Evolutionary conservation across 2,329 filamentous ascomycete genomes (phyloP).

Genomic region (Allantophomopsis lycopodina): DNA sequence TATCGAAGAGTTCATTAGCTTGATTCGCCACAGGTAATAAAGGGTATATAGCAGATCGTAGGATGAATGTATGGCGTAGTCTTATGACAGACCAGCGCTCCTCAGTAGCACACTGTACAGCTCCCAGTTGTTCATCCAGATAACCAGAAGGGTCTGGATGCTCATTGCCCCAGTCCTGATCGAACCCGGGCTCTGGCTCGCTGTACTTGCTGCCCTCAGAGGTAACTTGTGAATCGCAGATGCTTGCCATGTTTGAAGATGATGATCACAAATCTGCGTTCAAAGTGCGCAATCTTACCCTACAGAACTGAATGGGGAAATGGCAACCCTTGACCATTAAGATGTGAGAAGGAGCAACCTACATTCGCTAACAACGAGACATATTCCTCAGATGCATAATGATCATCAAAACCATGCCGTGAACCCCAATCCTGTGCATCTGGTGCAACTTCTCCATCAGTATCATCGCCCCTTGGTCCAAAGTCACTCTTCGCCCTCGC

Average conservation of each 20-base stretch:
- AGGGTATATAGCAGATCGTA: not conserved
- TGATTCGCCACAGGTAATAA: not conserved
- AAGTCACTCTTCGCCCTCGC: constrained; percentile 35
- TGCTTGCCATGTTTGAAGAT: too few relatives aligned
- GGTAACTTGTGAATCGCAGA: too few relatives aligned
- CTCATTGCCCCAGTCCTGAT: not conserved
- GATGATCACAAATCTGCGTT: too few relatives aligned
- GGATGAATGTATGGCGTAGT: not conserved
- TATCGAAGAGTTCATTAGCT: not conserved
- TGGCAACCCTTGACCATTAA: not conserved
- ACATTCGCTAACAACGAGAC: constrained; percentile 52
- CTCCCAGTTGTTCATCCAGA: too few relatives aligned
- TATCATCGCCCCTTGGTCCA: constrained; percentile 26
- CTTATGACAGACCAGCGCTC: too few relatives aligned
- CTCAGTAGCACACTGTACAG: too few relatives aligned
- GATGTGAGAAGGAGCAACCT: constrained; percentile 18
- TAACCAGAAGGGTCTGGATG: too few relatives aligned
- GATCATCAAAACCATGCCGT: constrained; percentile 61
- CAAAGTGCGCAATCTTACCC: not conserved
- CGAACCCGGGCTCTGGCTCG: not conserved
- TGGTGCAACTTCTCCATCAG: constrained; percentile 10
- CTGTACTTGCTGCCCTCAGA: not conserved
- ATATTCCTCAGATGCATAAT: constrained; percentile 59
- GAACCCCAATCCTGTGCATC: constrained; percentile 18
- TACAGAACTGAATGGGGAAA: not conserved